Evolutionary conservation across 306 rosid species (phyloP).

Genomic region (Trichosanthes cucumerina): DNA sequence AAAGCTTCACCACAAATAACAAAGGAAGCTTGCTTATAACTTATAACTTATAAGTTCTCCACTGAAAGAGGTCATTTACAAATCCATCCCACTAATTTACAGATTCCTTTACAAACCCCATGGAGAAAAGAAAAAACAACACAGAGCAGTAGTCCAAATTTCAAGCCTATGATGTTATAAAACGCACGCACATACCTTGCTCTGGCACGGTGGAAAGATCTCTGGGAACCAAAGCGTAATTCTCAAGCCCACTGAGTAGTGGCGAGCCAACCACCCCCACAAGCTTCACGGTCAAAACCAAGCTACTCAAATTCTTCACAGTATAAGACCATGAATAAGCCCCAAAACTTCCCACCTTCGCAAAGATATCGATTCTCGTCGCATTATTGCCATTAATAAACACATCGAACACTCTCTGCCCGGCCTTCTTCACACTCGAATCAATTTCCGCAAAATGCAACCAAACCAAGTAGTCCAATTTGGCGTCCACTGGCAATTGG

Average conservation of each 20-base stretch:
- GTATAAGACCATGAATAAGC: slow-evolving; percentile 65
- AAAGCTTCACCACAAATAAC: background rate
- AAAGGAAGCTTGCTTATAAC: background rate
- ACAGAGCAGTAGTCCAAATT: background rate
- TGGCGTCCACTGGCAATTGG: slow-evolving; percentile 67
- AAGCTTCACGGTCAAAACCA: slow-evolving; percentile 48
- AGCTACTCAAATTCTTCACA: slow-evolving; percentile 64
- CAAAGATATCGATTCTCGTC: slow-evolving; percentile 56
- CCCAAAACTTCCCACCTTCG: slow-evolving; percentile 53
- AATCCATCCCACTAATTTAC: background rate
- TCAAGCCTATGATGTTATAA: background rate
- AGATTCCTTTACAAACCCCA: background rate
- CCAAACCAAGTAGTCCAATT: slow-evolving; percentile 82
- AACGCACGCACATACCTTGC: slow-evolving; percentile 43
- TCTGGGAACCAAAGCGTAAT: slow-evolving; percentile 77
- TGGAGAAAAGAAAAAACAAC: background rate
- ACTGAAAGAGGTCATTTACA: background rate
- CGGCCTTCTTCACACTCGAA: slow-evolving; percentile 38
- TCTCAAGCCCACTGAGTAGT: slow-evolving; percentile 68
- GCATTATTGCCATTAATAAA: slow-evolving; percentile 44
- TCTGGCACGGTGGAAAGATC: slow-evolving; percentile 69
- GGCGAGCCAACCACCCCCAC: slow-evolving; percentile 52
- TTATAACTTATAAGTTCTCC: background rate
- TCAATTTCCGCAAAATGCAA: slow-evolving; percentile 85
- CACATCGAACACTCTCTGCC: slow-evolving; percentile 75